phyloP scores from a whole-genome alignment of 768 basidiomycete genomes.

The Kwoniella botswanensis region DNA sequence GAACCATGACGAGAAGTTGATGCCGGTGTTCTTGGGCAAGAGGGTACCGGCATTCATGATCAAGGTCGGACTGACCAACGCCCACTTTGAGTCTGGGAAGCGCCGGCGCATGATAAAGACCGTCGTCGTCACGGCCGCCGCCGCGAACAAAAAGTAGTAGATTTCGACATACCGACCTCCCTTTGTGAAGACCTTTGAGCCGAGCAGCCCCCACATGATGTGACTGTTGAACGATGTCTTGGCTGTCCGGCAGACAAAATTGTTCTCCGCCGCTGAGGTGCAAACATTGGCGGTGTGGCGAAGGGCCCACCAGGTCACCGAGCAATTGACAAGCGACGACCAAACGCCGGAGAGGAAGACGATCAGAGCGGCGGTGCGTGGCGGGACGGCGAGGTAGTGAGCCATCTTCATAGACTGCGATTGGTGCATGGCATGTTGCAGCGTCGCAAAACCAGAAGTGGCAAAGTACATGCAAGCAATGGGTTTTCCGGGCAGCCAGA shows the following conservation, averaged over 20 bases:
- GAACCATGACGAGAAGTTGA: slow-evolving; percentile 5
- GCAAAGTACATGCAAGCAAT: slow-evolving; percentile 6
- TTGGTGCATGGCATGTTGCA: slow-evolving; percentile 4
- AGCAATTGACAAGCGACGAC: not conserved
- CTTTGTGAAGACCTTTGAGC: not conserved
- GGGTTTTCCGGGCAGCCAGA: not conserved
- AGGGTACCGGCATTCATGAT: not conserved
- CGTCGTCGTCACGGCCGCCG: not conserved
- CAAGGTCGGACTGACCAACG: not conserved
- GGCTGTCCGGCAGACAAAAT: not conserved
- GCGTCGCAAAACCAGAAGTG: not conserved
- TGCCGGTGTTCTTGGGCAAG: not conserved
- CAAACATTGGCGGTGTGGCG: not conserved
- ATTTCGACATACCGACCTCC: slow-evolving; percentile 6
- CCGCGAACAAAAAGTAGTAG: not conserved
- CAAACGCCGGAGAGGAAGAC: not conserved
- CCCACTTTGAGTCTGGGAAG: not conserved
- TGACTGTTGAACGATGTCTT: not conserved
- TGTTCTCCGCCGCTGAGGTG: not conserved
- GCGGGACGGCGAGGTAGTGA: not conserved
- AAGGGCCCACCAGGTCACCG: not conserved
- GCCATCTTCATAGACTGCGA: not conserved
- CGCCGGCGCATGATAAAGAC: not conserved
- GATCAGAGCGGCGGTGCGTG: not conserved
- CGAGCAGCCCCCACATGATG: not conserved